Percentiles rank a stretch among this genome's conserved stretches.
phyloP scores from a whole-genome alignment of 495 filamentous ascomycete genomes.

The Neurospora hispaniola region DNA sequence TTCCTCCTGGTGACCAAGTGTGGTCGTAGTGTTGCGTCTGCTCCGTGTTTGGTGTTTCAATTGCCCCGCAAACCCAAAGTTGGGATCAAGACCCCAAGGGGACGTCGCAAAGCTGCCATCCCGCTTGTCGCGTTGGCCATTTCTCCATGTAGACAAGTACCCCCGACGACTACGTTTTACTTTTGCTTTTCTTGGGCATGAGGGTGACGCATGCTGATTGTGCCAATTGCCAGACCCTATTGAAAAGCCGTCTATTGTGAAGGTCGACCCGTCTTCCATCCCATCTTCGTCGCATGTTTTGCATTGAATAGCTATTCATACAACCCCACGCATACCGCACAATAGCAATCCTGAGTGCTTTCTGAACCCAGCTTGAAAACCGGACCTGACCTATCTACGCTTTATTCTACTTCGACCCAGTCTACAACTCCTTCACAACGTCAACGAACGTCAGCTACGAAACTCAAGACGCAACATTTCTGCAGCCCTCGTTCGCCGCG shows the following conservation, averaged over 20 bases:
- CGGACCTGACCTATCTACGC: background rate
- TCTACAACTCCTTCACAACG: background rate
- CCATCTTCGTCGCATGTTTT: background rate
- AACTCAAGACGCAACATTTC: background rate
- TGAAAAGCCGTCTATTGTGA: background rate
- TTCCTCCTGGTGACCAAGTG: background rate
- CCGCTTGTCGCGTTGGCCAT: background rate
- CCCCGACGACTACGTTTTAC: background rate
- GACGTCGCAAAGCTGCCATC: background rate
- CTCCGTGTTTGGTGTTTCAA: slow-evolving; percentile 8
- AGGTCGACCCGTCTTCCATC: background rate
- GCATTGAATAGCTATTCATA: background rate
- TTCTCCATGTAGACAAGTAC: background rate
- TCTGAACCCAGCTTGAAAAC: background rate
- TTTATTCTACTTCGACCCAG: background rate
- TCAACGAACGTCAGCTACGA: background rate
- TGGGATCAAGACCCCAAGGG: background rate
- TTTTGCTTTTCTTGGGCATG: background rate
- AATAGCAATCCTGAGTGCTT: background rate
- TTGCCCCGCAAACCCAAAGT: slow-evolving; percentile 16
- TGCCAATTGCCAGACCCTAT: background rate
- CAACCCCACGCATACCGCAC: background rate
- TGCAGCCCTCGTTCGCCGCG: background rate
- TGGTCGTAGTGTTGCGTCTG: background rate
- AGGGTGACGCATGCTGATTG: background rate